Evolutionary conservation across 2,329 filamentous ascomycete genomes (phyloP), one percentile per base, ranked within the genome.

Genomic region (Claviceps arundinis): DNA sequence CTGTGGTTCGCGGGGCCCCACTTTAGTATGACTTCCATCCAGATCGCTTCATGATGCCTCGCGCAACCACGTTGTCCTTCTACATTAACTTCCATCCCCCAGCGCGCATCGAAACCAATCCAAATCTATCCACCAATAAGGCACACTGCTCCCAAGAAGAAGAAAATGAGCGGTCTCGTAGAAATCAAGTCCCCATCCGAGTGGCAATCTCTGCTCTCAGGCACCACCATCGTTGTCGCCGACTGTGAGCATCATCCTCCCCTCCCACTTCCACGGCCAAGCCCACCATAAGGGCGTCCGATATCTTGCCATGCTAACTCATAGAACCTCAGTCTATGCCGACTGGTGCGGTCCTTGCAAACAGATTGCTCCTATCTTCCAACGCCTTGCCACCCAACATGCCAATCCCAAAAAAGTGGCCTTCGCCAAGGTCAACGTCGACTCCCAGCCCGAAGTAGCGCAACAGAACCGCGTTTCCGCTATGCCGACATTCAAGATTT

Each of bases 401-500:
- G 57, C 57, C 4, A 57, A 52, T 8, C 54, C 57, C 37, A 56
- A 58, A 41, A 60, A 59, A 30, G 53, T 65, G 5, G 41, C 54
- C n/a, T 56, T 61, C 46, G 48, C 53, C 9, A 53, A 56, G 19
- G 54, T 52, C 37, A 60, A 66, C 17, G 58, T 64, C 52, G 52
- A 60, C 51, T 58, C 52, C 7, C 51, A 63, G 26, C 55, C 63
- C 26, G 55, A 46, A 52, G 53, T 62, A 37, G 59, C 88, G 26
- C 77, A 82, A 62, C 80, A 89, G 61, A 82, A 94, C 60, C 79
- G 79, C 58, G 79, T 97, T 68, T 81, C 82, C 61, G 88, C 89
- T 57, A 90, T 95, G 82, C 93, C 93, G 5, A 97, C 93, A 50
- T 97, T 98, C 71, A 80, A 96, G 66, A 82, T 97, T 68, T 90